Base-by-base conservation (phyloP, 1,139 yeast species). In the Debaryomyces sp. region DNA sequence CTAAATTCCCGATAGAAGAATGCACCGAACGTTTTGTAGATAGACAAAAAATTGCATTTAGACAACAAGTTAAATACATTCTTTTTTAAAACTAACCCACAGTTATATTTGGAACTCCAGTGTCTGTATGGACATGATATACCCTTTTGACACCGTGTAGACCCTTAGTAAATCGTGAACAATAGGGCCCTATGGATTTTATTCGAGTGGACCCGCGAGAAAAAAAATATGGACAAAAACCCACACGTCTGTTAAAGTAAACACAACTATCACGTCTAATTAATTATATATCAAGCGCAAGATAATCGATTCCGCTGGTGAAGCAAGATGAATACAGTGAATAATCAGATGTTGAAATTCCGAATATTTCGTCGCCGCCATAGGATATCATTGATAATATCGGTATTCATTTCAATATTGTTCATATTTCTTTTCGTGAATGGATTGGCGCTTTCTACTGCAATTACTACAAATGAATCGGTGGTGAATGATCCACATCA, bases 401-500 rank as follows among this genome's bases (percentile, higher is more conserved):
- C 45, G 9, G 10, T 43, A 17, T 18, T 24, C 10, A n/a, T 35
- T 12, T 10, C 27, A 21, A 23, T 21, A 23, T 5, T 43, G 3
- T 18, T 43, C 8, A 27, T 43, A 15, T 22, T 36, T 21, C 26
- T 37, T n/a, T 17, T 43, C 34, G 26, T 35, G 26, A 43, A 37
- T 6, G 21, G 45, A 35, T 9, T n/a, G 15, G 10, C 24, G 22
- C 12, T 41, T 30, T 41, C 43, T n/a, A 41, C 22, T n/a, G 21
- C 43, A 21, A 29, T 41, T 22, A 26, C 12, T 17, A 41, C 26
- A 24, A 30, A 33, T 37, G 47, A 37, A 33, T 44, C 32, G 15
- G 46, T 32, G 46, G 50, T 13, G 32, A 45, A 9, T 57, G 59
- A 48, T 43, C 55, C 13, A 44, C 52, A 41, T 45, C 55, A 30